Percentiles rank a stretch among this genome's conserved stretches.
Evolutionary conservation across 257 asterid species (phyloP).

Genomic region (Perilla frutescens): DNA sequence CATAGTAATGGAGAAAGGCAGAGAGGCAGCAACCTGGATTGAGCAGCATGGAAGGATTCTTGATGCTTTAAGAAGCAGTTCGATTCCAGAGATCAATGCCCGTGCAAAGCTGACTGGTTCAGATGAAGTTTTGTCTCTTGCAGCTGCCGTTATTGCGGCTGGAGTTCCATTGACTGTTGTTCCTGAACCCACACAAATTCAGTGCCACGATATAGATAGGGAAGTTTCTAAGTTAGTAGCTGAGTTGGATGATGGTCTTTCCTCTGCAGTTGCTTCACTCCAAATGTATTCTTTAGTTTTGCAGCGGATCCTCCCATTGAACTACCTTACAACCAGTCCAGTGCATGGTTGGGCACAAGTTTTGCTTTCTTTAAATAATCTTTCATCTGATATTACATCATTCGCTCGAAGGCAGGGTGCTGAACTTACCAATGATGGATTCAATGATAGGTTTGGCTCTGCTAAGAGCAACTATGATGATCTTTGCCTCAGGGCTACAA

Average conservation of each 20-base stretch:
- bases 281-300: slow-evolving; percentile 87
- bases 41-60: slow-evolving; percentile 92
- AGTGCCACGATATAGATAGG: slow-evolving; percentile 87
- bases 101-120: slow-evolving; percentile 60
- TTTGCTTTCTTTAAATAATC: slow-evolving; percentile 68
- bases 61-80: slow-evolving; percentile 86
- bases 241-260: slow-evolving; percentile 82
- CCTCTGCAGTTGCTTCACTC: slow-evolving; percentile 79
- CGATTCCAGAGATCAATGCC: slow-evolving; percentile 73
- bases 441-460: slow-evolving; percentile 52
- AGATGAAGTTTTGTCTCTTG: slow-evolving; percentile 78
- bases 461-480: slow-evolving; percentile 72
- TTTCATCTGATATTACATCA: slow-evolving; percentile 74
- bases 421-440: slow-evolving; percentile 64
- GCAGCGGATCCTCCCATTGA: slow-evolving; percentile 84
- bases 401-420: slow-evolving; percentile 79
- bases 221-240: slow-evolving; percentile 80
- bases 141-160: slow-evolving; percentile 80
- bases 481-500: slow-evolving; percentile 71
- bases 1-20: slow-evolving; percentile 75
- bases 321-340: slow-evolving; percentile 88
- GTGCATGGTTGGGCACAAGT: slow-evolving; percentile 96
- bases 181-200: slow-evolving; percentile 97
- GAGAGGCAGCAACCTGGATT: slow-evolving; percentile 88
- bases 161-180: slow-evolving; percentile 95